Conservation (phyloP, 257 asterid species). For the Primulina eburnea region DNA sequence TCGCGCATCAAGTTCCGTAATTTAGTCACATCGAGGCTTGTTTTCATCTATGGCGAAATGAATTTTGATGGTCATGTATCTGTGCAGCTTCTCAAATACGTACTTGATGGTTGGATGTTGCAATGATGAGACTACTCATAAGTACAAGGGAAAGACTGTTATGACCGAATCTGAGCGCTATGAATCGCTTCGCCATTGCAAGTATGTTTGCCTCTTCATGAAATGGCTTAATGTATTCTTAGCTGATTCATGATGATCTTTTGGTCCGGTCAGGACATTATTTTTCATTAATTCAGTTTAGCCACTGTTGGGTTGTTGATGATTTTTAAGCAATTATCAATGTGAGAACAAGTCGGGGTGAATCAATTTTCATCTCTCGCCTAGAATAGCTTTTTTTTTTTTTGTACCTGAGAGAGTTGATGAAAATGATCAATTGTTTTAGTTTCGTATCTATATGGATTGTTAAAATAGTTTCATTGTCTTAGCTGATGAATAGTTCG, state of each 20-base stretch:
- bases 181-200: conserved; percentile 98
- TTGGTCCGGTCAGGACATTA: neutral
- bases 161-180: conserved; percentile 84
- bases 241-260: neutral
- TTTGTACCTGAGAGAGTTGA: neutral
- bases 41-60: neutral
- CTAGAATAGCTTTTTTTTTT: neutral
- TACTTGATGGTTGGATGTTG: conserved; percentile 90
- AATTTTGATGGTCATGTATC: conserved; percentile 10
- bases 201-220: conserved; percentile 36
- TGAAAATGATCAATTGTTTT: neutral
- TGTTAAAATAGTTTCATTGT: neutral
- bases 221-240: conserved; percentile 9
- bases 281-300: conserved; percentile 1
- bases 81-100: conserved; percentile 70
- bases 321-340: neutral
- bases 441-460: neutral
- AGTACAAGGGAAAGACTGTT: conserved; percentile 91
- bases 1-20: neutral
- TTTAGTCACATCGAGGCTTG: neutral
- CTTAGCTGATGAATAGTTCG: conserved; percentile 6
- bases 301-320: conserved; percentile 1
- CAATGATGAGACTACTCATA: conserved; percentile 84
- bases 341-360: conserved; percentile 2
- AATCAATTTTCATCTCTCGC: neutral